Base-by-base conservation (phyloP, 2,329 filamentous ascomycete genomes). In the Colletotrichum gloeosporioides region DNA sequence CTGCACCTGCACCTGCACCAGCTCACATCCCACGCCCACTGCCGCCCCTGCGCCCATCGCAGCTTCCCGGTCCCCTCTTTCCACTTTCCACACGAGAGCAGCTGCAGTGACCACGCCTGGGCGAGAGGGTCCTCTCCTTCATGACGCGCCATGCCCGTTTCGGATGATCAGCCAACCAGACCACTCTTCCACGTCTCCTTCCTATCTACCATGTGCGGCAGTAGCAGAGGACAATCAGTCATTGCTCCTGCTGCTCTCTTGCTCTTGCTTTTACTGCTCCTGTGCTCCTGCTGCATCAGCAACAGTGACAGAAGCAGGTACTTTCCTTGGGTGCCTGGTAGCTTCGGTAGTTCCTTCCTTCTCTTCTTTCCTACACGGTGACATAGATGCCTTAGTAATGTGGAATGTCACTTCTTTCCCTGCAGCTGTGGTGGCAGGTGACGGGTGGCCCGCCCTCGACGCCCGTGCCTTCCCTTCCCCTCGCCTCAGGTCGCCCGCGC, bases 91-190 rank as follows among this genome's bases (percentile, higher is more conserved):
- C 29, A 49, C 44, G 44, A 49, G n/a, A 49, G 44, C 32, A n/a
- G n/a, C 59, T 32, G 32, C 31, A 62, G 9, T 29, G 29, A 57
- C 53, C n/a, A 27, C 25, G 34, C 29, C 7, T 34, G 36, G n/a
- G n/a, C 18, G 44, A 64, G 32, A 44, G n/a, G 32, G 25, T n/a
- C 31, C 22, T 25, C 22, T 39, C 6, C 15, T 32, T 13, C 22
- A 8, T 16, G n/a, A 49, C 29, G 27, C 66, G 49, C 71, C 62
- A 77, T 66, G 39, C 75, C 72, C 13, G 61, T 67, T 77, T 75
- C 62, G 75, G 71, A 68, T 61, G 49, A 71, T 71, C 62, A 71
- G 64, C 74, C 34, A 74, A 74, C 59, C 34, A 32, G 27, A 49
- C 25, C 32, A 64, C 32, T 18, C 22, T 39, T 29, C 62, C 25